Evolutionary conservation across 371 early-diverging fungal genomes (phyloP).

Genomic region (Gilbertella persicaria): DNA sequence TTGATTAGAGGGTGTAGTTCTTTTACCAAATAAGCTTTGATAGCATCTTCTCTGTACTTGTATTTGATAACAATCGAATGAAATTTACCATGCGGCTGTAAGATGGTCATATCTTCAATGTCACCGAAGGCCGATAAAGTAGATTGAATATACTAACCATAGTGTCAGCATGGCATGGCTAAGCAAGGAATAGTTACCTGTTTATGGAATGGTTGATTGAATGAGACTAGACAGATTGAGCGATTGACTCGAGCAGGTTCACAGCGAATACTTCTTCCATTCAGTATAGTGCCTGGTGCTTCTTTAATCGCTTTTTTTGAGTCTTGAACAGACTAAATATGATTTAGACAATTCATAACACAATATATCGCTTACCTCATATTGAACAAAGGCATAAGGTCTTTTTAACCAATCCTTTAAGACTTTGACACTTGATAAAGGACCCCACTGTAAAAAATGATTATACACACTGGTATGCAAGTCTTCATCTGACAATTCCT

Average conservation of each 20-base stretch:
- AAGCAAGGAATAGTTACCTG: constrained; percentile 34
- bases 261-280: constrained; percentile 78
- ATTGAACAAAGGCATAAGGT: constrained; percentile 90
- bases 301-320: constrained; percentile 67
- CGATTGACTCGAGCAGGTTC: constrained; percentile 87
- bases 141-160: constrained; percentile 10
- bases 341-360: too few relatives aligned
- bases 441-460: constrained; percentile 74
- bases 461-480: constrained; percentile 60
- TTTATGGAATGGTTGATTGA: constrained; percentile 41
- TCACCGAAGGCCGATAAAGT: constrained; percentile 54
- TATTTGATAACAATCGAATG: constrained; percentile 76
- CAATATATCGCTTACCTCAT: constrained; percentile 47
- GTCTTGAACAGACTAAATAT: constrained; percentile 39
- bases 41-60: constrained; percentile 80
- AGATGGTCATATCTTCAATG: constrained; percentile 69
- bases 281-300: constrained; percentile 69
- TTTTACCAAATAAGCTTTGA: constrained; percentile 67
- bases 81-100: constrained; percentile 45
- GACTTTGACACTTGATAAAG: constrained; percentile 73
- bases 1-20: too few relatives aligned
- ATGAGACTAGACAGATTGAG: constrained; percentile 67
- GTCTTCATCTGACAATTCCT: constrained; percentile 26
- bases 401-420: constrained; percentile 75
- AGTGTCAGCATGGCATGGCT: too few relatives aligned